Evolutionary conservation across 805 yeast genomes (phyloP).

Genomic region (Ogataea populi-albae): DNA sequence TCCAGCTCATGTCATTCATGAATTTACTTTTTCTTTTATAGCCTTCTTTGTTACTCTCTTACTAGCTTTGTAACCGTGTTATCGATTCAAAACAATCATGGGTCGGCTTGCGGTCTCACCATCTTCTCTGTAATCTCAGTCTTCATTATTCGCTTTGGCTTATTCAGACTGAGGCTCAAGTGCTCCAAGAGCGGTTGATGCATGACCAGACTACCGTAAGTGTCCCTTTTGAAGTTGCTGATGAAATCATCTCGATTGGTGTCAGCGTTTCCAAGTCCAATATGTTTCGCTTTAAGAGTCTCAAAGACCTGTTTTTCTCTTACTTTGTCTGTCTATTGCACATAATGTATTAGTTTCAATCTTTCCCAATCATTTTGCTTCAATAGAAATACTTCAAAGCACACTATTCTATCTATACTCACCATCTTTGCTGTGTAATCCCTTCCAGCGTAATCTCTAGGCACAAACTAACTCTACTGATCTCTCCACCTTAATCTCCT

Average conservation of each 20-base stretch:
- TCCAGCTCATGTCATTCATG: too few relatives aligned
- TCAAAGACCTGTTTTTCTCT: slow-evolving; percentile 58
- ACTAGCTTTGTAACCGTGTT: background rate
- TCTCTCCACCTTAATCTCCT: too few relatives aligned
- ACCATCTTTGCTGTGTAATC: background rate
- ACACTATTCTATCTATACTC: background rate
- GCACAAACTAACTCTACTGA: too few relatives aligned
- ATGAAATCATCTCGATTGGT: slow-evolving; percentile 71
- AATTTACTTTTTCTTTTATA: slow-evolving; percentile 1
- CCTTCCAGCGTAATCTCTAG: slow-evolving; percentile 1
- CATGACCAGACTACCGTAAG: slow-evolving; percentile 58
- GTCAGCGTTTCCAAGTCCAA: slow-evolving; percentile 74
- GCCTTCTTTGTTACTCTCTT: background rate
- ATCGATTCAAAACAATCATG: background rate
- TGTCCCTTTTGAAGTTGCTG: slow-evolving; percentile 62
- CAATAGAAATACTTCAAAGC: too few relatives aligned
- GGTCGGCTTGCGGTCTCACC: slow-evolving; percentile 30
- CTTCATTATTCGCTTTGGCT: slow-evolving; percentile 36
- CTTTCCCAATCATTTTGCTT: too few relatives aligned
- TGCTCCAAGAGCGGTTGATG: slow-evolving; percentile 55
- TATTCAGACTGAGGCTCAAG: slow-evolving; percentile 49
- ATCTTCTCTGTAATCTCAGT: slow-evolving; percentile 39
- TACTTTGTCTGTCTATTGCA: slow-evolving; percentile 67
- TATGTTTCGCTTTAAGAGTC: slow-evolving; percentile 55
- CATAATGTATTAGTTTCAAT: too few relatives aligned